Percentiles rank a stretch among this genome's conserved stretches.
phyloP scores from a whole-genome alignment of 441 rosid species.

The Sinapis alba region DNA sequence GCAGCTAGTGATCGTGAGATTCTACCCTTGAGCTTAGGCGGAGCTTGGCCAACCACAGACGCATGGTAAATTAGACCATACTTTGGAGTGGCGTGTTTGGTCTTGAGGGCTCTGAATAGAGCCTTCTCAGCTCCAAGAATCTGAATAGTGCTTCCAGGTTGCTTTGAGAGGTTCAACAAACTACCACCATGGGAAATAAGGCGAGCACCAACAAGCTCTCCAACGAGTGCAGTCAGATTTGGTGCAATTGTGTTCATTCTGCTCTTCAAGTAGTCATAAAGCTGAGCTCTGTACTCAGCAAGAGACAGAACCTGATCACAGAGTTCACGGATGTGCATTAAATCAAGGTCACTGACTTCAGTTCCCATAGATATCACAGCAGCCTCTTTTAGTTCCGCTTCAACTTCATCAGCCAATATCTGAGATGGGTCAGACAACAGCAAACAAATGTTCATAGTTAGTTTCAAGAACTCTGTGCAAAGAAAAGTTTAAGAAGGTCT shows the following conservation, averaged over 20 bases:
- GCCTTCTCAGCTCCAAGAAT: slow-evolving; percentile 89
- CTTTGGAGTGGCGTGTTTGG: slow-evolving; percentile 76
- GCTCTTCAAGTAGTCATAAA: slow-evolving; percentile 78
- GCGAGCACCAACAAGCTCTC: slow-evolving; percentile 97
- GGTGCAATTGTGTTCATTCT: slow-evolving; percentile 89
- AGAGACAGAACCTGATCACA: slow-evolving; percentile 83
- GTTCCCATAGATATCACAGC: slow-evolving; percentile 89
- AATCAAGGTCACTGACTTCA: slow-evolving; percentile 78
- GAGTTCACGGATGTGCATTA: slow-evolving; percentile 70
- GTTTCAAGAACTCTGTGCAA: neutral
- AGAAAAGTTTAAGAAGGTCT: neutral
- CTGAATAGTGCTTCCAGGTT: slow-evolving; percentile 89
- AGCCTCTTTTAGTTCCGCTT: slow-evolving; percentile 76
- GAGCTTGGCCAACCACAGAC: slow-evolving; percentile 81
- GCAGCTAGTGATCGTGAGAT: slow-evolving; percentile 88
- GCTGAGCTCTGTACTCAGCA: slow-evolving; percentile 83
- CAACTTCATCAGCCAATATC: slow-evolving; percentile 74
- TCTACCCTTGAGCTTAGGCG: slow-evolving; percentile 77
- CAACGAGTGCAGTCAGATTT: slow-evolving; percentile 84
- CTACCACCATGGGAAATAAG: slow-evolving; percentile 90
- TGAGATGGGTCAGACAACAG: neutral
- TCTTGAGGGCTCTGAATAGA: slow-evolving; percentile 74
- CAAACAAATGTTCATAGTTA: neutral
- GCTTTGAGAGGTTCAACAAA: slow-evolving; percentile 86
- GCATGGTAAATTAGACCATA: slow-evolving; percentile 86